phyloP scores from a whole-genome alignment of 805 yeast genomes.

The Hanseniaspora meyeri region DNA sequence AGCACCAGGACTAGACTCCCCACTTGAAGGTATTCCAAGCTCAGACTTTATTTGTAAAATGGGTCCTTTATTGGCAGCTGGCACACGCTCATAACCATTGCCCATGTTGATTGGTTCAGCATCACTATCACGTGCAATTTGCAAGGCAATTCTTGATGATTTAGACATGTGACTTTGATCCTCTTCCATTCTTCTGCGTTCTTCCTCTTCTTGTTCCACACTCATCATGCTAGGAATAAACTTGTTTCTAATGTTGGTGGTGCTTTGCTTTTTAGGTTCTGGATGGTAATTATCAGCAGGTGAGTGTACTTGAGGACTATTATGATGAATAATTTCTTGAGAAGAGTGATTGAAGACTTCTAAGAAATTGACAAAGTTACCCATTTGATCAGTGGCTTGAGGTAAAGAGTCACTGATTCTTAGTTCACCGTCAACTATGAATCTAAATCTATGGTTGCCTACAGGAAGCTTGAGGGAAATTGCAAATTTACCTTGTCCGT shows the following conservation, averaged over 20 bases:
- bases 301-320: constrained; percentile 24
- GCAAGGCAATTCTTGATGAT: constrained; percentile 50
- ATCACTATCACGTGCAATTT: constrained; percentile 26
- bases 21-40: constrained; percentile 4
- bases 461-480: constrained; percentile 69
- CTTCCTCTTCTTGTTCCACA: constrained; percentile 14
- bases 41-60: background rate
- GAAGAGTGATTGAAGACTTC: constrained; percentile 41
- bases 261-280: constrained; percentile 1
- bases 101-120: constrained; percentile 56
- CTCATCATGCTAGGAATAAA: constrained; percentile 5
- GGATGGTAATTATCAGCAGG: constrained; percentile 11
- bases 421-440: constrained; percentile 87
- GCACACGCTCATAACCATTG: constrained; percentile 63
- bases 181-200: constrained; percentile 6
- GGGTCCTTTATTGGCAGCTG: constrained; percentile 38
- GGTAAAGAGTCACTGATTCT: constrained; percentile 78
- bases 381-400: constrained; percentile 96
- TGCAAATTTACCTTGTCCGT: constrained; percentile 33
- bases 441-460: constrained; percentile 87
- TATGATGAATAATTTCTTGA: constrained; percentile 23
- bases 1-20: constrained; percentile 11
- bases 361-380: constrained; percentile 84
- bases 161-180: constrained; percentile 27
- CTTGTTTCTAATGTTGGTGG: background rate